Evolutionary conservation across 306 rosid genomes (phyloP).

Genomic region (Carpinus fangiana): DNA sequence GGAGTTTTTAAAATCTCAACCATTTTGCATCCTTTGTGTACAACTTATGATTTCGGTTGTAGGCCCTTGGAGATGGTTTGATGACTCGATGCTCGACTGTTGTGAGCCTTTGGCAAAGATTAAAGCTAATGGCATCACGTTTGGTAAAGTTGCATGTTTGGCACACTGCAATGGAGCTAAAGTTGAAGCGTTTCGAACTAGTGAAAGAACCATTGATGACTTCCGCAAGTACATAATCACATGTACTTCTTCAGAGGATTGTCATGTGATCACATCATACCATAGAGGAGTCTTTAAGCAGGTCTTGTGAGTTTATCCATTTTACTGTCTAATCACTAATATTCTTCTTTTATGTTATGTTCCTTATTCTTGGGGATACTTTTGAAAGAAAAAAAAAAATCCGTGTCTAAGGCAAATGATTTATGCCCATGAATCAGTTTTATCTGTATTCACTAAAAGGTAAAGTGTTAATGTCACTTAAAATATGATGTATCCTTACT

Average conservation of each 20-base stretch:
- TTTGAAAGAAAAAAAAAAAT: not conserved
- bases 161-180: constrained; percentile 90
- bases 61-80: constrained; percentile 99
- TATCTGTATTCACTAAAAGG: not conserved
- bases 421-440: not conserved
- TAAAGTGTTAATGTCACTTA: not conserved
- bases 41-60: constrained; percentile 4
- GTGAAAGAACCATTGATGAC: constrained; percentile 51
- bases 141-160: constrained; percentile 88
- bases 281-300: constrained; percentile 61
- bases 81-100: constrained; percentile 91
- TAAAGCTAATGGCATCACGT: constrained; percentile 71
- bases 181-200: constrained; percentile 60
- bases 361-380: not conserved
- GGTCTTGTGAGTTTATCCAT: constrained; percentile 43
- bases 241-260: constrained; percentile 58
- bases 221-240: constrained; percentile 57
- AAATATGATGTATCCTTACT: not conserved
- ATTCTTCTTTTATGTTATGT: not conserved
- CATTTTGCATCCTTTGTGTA: too few relatives aligned
- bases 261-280: constrained; percentile 76
- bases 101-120: constrained; percentile 78
- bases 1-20: too few relatives aligned
- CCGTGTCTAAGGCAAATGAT: not conserved
- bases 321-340: not conserved